Conservation (phyloP, 805 yeast genomes). For the Metschnikowia lunata region DNA sequence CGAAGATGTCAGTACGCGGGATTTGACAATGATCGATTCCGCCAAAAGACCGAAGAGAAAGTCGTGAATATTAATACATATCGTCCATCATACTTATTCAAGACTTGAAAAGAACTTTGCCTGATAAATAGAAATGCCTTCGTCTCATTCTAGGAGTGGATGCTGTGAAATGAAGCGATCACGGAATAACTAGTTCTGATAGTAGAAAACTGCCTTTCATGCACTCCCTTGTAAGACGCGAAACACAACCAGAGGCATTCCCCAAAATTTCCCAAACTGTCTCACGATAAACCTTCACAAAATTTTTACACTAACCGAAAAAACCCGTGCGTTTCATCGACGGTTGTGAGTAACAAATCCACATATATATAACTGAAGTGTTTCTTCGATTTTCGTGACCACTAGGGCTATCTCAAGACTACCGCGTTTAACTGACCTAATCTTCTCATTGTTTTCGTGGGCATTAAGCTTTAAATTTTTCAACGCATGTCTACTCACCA, state of each 20-base stretch:
- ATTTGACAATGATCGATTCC: too few relatives aligned
- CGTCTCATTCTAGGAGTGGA: too few relatives aligned
- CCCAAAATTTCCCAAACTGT: slow-evolving; percentile 1
- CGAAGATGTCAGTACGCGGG: too few relatives aligned
- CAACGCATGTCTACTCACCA: background rate
- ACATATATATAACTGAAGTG: too few relatives aligned
- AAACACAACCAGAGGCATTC: slow-evolving; percentile 7
- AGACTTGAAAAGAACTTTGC: background rate
- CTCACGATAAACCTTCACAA: background rate
- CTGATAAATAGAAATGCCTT: too few relatives aligned
- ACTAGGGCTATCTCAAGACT: background rate
- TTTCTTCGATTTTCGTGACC: too few relatives aligned
- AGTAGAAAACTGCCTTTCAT: background rate
- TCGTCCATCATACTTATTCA: background rate
- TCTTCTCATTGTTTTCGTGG: slow-evolving; percentile 1
- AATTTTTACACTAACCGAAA: background rate
- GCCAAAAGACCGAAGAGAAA: too few relatives aligned
- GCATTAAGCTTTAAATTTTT: background rate
- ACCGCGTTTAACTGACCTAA: background rate
- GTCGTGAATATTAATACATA: too few relatives aligned
- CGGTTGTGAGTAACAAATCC: too few relatives aligned
- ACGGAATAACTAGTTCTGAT: background rate
- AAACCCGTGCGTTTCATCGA: too few relatives aligned
- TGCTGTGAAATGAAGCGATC: too few relatives aligned
- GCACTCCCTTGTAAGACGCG: slow-evolving; percentile 5